Evolutionary conservation across 768 basidiomycete genomes (phyloP).

Genomic region (Phlebiopsis flavidoalba): DNA sequence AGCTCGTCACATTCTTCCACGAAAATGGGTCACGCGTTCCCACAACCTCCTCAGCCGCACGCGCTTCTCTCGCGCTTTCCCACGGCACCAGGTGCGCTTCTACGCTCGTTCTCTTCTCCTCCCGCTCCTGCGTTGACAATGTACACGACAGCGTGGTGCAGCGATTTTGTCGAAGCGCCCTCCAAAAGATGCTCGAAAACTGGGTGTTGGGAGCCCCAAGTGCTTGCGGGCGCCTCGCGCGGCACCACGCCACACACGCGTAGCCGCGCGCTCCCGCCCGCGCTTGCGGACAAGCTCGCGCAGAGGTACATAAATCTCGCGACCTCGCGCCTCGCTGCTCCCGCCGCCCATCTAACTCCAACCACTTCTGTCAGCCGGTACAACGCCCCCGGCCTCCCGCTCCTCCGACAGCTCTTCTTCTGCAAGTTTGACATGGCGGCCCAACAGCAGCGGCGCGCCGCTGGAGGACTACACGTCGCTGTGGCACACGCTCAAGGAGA

Average conservation of each 20-base stretch:
- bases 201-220: constrained; percentile 85
- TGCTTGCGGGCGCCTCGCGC: constrained; percentile 71
- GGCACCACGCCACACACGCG: constrained; percentile 70
- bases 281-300: constrained; percentile 35
- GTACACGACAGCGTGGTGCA: constrained; percentile 46
- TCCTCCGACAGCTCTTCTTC: constrained; percentile 80
- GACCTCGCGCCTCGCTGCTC: neutral
- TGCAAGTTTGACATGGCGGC: constrained; percentile 72
- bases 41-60: constrained; percentile 59
- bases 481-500: constrained; percentile 69
- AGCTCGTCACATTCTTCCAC: constrained; percentile 87
- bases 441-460: constrained; percentile 30
- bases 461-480: constrained; percentile 60
- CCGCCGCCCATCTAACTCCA: constrained; percentile 44
- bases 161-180: constrained; percentile 85
- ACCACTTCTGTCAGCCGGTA: constrained; percentile 37
- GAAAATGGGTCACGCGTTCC: constrained; percentile 63
- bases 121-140: no score
- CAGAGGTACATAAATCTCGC: neutral
- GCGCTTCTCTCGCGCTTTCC: constrained; percentile 69
- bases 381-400: constrained; percentile 75
- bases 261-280: constrained; percentile 60
- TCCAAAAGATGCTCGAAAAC: constrained; percentile 90
- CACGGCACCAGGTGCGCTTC: constrained; percentile 53
- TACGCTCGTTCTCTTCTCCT: constrained; percentile 26